These are phyloP conservation scores for Candida khao-thaluensis DNA, from an alignment of 805 yeast species.

Conservation along the genomic window DNA sequence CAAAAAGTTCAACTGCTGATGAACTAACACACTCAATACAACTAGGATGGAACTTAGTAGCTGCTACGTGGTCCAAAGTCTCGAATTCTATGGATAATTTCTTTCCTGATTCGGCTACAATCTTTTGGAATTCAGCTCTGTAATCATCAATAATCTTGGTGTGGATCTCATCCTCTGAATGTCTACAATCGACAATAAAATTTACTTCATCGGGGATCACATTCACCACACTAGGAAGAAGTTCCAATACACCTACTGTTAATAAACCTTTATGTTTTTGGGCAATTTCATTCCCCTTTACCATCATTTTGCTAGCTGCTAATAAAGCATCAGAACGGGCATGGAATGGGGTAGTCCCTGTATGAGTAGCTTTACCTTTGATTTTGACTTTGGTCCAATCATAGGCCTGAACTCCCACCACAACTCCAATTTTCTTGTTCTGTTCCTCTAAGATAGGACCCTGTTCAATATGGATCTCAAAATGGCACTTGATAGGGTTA, in stretches of 20 bases:
- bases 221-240: conserved; percentile 62
- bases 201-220: conserved; percentile 63
- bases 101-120: conserved; percentile 31
- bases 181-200: conserved; percentile 63
- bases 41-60: conserved; percentile 54
- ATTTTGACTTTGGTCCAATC: conserved; percentile 60
- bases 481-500: conserved; percentile 65
- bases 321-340: conserved; percentile 61
- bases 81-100: conserved; percentile 41
- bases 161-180: conserved; percentile 46
- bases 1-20: conserved; percentile 51
- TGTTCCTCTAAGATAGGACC: conserved; percentile 67
- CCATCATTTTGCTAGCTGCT: conserved; percentile 57
- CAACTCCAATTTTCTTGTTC: conserved; percentile 59
- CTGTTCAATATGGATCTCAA: conserved; percentile 75
- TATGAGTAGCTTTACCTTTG: conserved; percentile 64
- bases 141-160: conserved; percentile 37
- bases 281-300: conserved; percentile 56
- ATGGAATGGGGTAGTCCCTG: conserved; percentile 70
- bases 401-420: conserved; percentile 65
- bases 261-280: conserved; percentile 50
- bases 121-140: conserved; percentile 29
- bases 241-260: conserved; percentile 56
- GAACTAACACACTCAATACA: conserved; percentile 52
- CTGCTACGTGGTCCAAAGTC: conserved; percentile 49